These are phyloP conservation scores for Peribolospora baueri DNA, from an alignment of 768 basidiomycete species.

Conservation along the genomic window DNA sequence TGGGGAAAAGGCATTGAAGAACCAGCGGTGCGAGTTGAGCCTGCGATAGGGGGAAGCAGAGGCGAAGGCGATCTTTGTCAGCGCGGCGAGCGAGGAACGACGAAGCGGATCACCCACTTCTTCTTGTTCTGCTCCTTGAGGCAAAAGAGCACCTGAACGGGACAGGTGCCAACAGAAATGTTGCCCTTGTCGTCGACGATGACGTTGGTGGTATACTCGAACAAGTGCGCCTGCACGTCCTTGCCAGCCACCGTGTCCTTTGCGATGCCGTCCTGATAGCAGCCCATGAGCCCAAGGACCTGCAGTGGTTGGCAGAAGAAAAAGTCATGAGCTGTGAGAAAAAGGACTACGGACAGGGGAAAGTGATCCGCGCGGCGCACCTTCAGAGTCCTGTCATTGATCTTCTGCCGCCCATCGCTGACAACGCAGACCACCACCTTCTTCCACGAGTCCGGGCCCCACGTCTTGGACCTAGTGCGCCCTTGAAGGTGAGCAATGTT, in stretches of 20 bases:
- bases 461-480: constrained; percentile 16
- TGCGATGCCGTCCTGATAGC: constrained; percentile 35
- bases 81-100: not conserved
- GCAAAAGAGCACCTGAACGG: constrained; percentile 73
- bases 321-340: constrained; percentile 23
- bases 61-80: not conserved
- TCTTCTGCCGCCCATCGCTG: constrained; percentile 20
- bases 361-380: constrained; percentile 24
- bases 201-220: constrained; percentile 89
- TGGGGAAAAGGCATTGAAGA: constrained; percentile 74
- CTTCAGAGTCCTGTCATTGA: constrained; percentile 38
- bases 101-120: constrained; percentile 30
- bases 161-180: constrained; percentile 38
- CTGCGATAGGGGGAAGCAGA: not conserved
- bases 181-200: constrained; percentile 37
- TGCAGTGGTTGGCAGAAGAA: too few relatives aligned
- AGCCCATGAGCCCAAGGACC: constrained; percentile 47
- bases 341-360: constrained; percentile 36
- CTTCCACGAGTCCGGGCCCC: constrained; percentile 18
- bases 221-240: constrained; percentile 56
- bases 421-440: constrained; percentile 22
- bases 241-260: constrained; percentile 72
- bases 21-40: constrained; percentile 76
- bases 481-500: constrained; percentile 17
- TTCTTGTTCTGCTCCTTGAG: constrained; percentile 87